A percentile compares a stretch with the other conserved stretches of the same genome.
These are phyloP conservation scores for Malassezia restricta DNA, from an alignment of 1,284 basidiomycete species.

Conservation along the genomic window DNA sequence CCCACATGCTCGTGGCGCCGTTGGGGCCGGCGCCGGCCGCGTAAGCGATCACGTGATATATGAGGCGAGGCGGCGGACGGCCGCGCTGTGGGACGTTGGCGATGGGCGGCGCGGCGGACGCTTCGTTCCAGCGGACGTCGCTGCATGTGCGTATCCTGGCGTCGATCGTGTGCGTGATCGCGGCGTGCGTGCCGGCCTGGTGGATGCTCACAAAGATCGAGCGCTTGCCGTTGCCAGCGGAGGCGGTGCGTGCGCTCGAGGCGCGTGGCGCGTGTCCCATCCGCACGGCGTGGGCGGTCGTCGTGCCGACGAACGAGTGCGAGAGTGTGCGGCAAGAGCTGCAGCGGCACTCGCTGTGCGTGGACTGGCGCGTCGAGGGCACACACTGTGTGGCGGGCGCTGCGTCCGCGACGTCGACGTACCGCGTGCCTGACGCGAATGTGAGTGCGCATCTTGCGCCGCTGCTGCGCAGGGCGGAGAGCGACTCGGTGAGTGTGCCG, in stretches of 20 bases:
- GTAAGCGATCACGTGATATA: neutral
- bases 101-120: too few species aligned
- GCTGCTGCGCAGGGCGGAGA: neutral
- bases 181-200: constrained; percentile 29
- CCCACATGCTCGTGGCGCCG: neutral
- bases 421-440: neutral
- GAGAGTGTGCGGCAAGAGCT: neutral
- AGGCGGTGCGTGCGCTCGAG: constrained; percentile 16
- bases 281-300: neutral
- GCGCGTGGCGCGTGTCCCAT: constrained; percentile 17
- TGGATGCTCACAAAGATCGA: constrained; percentile 29
- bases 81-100: too few species aligned
- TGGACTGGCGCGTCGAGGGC: constrained; percentile 14
- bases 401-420: neutral
- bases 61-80: too few species aligned
- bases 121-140: constrained; percentile 5
- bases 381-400: neutral
- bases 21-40: neutral
- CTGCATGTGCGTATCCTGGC: neutral
- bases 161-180: constrained; percentile 8
- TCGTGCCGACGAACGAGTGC: neutral
- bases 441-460: constrained; percentile 3
- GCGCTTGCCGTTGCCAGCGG: constrained; percentile 26
- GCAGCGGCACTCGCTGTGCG: neutral
- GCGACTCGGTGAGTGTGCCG: constrained; percentile 15